Evolutionary conservation across 495 filamentous ascomycete genomes (phyloP).

Genomic region (Talaromyces nanjingensis): DNA sequence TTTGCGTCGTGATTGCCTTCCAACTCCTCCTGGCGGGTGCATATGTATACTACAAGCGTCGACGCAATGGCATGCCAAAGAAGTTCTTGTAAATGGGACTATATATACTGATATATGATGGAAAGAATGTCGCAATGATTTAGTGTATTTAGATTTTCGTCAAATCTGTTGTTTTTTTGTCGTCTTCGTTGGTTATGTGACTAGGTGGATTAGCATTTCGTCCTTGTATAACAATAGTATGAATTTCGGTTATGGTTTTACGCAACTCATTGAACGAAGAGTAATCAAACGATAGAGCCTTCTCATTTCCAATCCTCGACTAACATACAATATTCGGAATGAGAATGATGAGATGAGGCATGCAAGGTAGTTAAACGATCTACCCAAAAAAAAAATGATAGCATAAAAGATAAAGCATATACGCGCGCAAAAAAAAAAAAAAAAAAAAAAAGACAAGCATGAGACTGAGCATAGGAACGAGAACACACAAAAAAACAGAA

Average conservation of each 20-base stretch:
- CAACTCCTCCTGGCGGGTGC: slow-evolving; percentile 62
- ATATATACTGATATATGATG: neutral
- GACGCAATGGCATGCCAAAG: slow-evolving; percentile 70
- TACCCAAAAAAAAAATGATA: neutral
- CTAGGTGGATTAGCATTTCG: neutral
- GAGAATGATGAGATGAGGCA: neutral
- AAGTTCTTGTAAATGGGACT: slow-evolving; percentile 69
- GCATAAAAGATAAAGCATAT: neutral
- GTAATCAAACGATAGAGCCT: neutral
- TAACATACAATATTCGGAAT: neutral
- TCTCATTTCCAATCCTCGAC: neutral
- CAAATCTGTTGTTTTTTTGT: neutral
- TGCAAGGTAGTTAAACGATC: neutral
- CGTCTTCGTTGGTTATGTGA: neutral
- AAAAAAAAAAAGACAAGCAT: neutral
- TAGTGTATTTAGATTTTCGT: neutral
- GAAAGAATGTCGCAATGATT: neutral
- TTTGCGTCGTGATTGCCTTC: slow-evolving; percentile 67
- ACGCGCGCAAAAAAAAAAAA: neutral
- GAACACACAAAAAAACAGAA: neutral
- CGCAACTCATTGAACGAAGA: neutral
- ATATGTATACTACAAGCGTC: slow-evolving; percentile 78
- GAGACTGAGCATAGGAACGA: neutral
- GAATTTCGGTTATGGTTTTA: neutral
- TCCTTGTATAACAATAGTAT: neutral